phyloP scores from a whole-genome alignment of 192 early-diverging fungal genomes.

The Fimicolochytrium jonesii region DNA sequence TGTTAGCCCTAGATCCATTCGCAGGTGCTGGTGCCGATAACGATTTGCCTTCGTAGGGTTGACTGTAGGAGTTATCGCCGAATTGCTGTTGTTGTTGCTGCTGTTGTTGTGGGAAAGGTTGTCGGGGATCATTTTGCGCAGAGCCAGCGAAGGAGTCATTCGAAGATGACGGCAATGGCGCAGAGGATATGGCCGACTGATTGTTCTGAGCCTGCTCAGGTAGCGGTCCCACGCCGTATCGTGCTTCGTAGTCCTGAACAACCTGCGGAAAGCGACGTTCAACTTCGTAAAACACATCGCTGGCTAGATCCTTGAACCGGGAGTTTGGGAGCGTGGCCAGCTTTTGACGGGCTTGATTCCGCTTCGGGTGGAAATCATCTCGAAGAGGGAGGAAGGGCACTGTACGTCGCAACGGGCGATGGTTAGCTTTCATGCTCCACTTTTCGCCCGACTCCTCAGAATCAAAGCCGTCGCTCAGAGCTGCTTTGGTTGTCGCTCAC shows the following conservation, averaged over 20 bases:
- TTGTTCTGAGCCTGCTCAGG: neutral
- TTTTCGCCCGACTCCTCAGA: too few species aligned
- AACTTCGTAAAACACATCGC: slow-evolving; percentile 71
- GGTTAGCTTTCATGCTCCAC: too few species aligned
- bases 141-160: too few species aligned
- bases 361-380: slow-evolving; percentile 88
- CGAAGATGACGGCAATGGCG: too few species aligned
- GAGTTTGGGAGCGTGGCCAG: slow-evolving; percentile 81
- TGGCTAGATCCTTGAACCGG: slow-evolving; percentile 89
- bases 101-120: slow-evolving; percentile 1
- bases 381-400: slow-evolving; percentile 77
- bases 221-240: slow-evolving; percentile 2
- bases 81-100: too few species aligned
- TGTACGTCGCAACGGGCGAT: slow-evolving; percentile 8
- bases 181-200: too few species aligned
- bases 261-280: slow-evolving; percentile 51
- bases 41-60: slow-evolving; percentile 15
- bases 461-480: neutral
- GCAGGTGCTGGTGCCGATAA: neutral
- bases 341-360: slow-evolving; percentile 96
- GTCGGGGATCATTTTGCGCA: too few species aligned
- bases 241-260: slow-evolving; percentile 24
- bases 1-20: neutral
- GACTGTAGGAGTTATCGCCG: too few species aligned
- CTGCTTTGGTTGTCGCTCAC: slow-evolving; percentile 34